These are phyloP conservation scores for Solanum virginianum DNA, from an alignment of 257 asterid species.

Conservation along the genomic window DNA sequence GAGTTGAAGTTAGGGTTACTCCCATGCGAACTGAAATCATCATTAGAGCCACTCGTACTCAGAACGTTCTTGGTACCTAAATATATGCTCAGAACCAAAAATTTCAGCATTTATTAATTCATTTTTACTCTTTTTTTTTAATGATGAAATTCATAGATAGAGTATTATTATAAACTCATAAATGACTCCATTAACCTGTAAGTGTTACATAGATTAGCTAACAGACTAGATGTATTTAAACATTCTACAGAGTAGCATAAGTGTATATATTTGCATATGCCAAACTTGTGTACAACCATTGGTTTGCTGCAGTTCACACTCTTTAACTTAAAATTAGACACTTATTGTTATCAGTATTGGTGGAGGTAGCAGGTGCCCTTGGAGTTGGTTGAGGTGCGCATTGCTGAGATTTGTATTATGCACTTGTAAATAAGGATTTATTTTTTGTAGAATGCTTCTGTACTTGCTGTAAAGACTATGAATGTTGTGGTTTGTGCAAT, in stretches of 20 bases:
- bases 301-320: background rate
- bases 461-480: background rate
- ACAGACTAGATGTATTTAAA: background rate
- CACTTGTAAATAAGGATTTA: background rate
- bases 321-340: background rate
- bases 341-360: background rate
- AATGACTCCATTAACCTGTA: background rate
- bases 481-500: background rate
- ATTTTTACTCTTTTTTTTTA: background rate
- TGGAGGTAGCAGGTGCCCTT: background rate
- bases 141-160: background rate
- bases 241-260: background rate
- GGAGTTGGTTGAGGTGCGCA: background rate
- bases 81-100: background rate
- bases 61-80: slow-evolving; percentile 37
- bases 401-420: background rate
- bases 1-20: slow-evolving; percentile 51
- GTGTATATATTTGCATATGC: background rate
- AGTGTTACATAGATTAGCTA: background rate
- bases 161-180: background rate
- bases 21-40: slow-evolving; percentile 57
- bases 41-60: slow-evolving; percentile 52
- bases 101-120: background rate
- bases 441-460: background rate
- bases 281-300: background rate